Evolutionary conservation across 495 filamentous ascomycete species (phyloP).

Genomic region (Physcia stellaris): DNA sequence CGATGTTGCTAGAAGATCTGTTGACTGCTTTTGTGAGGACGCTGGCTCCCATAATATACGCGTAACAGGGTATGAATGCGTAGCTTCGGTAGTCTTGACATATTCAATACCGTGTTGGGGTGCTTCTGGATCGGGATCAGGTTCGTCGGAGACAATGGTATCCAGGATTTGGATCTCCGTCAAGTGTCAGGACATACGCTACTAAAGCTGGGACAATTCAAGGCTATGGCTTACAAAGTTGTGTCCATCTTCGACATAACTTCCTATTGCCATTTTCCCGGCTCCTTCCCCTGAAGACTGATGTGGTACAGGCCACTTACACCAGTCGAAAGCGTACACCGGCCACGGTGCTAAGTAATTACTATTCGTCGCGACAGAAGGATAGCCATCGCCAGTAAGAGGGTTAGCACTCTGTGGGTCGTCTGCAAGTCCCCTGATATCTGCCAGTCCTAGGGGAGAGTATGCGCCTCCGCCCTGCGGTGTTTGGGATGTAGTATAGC

Average conservation of each 20-base stretch:
- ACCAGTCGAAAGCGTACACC: constrained; percentile 97
- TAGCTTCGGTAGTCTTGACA: constrained; percentile 89
- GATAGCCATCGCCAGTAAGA: constrained; percentile 30
- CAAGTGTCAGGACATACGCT: not conserved
- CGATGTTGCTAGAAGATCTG: constrained; percentile 89
- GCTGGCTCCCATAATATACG: constrained; percentile 95
- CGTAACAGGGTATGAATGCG: constrained; percentile 94
- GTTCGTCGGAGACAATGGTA: constrained; percentile 58
- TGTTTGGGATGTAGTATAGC: constrained; percentile 49
- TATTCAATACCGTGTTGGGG: constrained; percentile 76
- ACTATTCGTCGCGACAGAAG: constrained; percentile 48
- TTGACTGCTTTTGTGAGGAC: constrained; percentile 91
- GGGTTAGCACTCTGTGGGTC: constrained; percentile 30
- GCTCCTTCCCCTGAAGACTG: constrained; percentile 45
- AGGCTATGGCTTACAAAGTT: constrained; percentile 95
- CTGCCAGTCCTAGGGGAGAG: constrained; percentile 78
- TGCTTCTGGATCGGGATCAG: constrained; percentile 51
- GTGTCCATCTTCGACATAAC: constrained; percentile 93
- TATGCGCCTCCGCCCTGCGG: constrained; percentile 62
- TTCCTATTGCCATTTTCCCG: constrained; percentile 87
- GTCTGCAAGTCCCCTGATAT: constrained; percentile 72
- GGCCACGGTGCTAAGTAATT: constrained; percentile 94
- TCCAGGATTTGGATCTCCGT: constrained; percentile 93
- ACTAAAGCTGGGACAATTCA: constrained; percentile 5
- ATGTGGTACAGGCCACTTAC: constrained; percentile 83